These are phyloP conservation scores for Termitomyces eurrhizus DNA, from an alignment of 768 basidiomycete genomes.

Conservation along the genomic window DNA sequence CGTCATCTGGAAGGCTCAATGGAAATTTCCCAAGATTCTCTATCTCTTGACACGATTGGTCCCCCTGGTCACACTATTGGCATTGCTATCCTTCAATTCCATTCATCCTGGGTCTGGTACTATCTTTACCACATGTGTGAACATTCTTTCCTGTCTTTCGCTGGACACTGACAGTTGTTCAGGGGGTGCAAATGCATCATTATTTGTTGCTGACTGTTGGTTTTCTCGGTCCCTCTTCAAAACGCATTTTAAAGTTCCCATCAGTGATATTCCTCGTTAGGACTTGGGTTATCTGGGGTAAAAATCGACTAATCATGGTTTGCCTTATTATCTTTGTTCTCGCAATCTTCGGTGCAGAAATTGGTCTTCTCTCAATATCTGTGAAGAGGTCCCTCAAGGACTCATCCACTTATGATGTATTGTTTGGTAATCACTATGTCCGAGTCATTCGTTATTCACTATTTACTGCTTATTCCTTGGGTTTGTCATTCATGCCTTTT, in stretches of 20 bases:
- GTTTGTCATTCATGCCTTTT: background rate
- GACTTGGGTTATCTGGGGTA: too few relatives aligned
- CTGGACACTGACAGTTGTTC: background rate
- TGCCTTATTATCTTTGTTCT: background rate
- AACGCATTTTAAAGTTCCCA: background rate
- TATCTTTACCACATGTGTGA: background rate
- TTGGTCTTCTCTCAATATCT: background rate
- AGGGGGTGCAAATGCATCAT: background rate
- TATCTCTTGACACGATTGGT: background rate
- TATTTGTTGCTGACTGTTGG: background rate
- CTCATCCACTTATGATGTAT: background rate
- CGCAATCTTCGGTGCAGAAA: background rate
- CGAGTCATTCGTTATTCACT: background rate
- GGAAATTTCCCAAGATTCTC: background rate
- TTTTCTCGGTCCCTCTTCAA: background rate
- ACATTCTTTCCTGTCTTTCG: background rate
- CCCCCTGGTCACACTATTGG: background rate
- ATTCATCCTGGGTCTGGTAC: background rate
- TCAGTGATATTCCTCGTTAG: too few relatives aligned
- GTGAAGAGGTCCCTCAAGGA: too few relatives aligned
- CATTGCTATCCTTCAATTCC: background rate
- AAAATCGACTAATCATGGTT: background rate
- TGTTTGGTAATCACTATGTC: background rate
- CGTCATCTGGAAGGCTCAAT: background rate
- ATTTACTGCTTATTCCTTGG: background rate